Base-by-base conservation (phyloP, 2,329 filamentous ascomycete genomes). In the Albophoma yamanashiensis region DNA sequence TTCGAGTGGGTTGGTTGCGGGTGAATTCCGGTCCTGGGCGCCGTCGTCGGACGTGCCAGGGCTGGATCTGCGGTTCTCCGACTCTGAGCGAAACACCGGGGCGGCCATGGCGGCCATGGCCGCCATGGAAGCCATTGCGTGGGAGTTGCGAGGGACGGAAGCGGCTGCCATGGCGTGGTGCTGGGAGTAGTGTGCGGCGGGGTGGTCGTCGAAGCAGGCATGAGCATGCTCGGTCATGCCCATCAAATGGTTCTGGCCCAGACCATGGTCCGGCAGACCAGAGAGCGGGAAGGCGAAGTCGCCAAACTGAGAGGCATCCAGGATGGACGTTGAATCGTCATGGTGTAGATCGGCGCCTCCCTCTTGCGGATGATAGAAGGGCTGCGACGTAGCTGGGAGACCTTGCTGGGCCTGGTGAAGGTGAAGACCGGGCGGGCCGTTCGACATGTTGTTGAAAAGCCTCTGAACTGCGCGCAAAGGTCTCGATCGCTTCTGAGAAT, bases 241-340 rank as follows among this genome's bases (percentile, higher is more conserved):
- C 57, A 66, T 62, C 59, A 66, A 59, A n/a, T 59, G 56, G 58
- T 60, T 61, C 20, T 71, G 67, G 20, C 73, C 27, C 27, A 20
- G 50, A 27, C 50, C 72, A 17, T 70, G 67, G n/a, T 74, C 73
- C 22, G 69, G 61, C 38, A 72, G 67, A 62, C 63, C 69, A 61
- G 69, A 71, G 65, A 80, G 84, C 3, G 79, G 67, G 64, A 83
- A 84, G 27, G 78, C 71, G 66, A 83, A 84, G 63, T 82, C 78
- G 62, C 74, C 73, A 66, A 84, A 85, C 57, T 80, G 78, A 20
- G 77, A 70, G 40, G 74, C 65, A 63, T 81, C 77, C 66, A 81
- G 76, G 66, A 78, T 67, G 64, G 65, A 59, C 40, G 64, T 60
- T 39, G 64, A 62, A 36, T 57, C 61, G 57, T 64, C 63, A 42